Conservation (phyloP, 1,284 basidiomycete genomes). For the Leccinum discolor region DNA sequence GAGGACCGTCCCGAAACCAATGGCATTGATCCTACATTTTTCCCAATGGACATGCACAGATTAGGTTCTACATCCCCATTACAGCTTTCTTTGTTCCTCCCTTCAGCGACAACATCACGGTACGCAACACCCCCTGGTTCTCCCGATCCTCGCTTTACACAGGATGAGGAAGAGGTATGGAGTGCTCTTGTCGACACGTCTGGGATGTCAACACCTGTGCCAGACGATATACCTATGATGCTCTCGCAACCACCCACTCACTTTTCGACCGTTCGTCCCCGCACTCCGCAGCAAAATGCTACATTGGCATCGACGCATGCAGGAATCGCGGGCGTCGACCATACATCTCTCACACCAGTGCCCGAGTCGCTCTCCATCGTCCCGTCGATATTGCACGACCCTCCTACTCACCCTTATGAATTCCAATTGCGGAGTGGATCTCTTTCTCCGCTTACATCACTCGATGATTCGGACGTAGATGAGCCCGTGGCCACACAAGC, state of each 20-base stretch:
- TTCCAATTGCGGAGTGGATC: neutral
- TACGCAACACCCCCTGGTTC: conserved; percentile 13
- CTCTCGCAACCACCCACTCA: conserved; percentile 3
- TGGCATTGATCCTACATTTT: neutral
- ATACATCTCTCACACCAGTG: neutral
- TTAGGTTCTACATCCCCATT: conserved; percentile 2
- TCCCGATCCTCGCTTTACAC: neutral
- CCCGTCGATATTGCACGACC: conserved; percentile 13
- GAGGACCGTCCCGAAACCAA: neutral
- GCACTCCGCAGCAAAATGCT: neutral
- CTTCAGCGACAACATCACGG: conserved; percentile 1
- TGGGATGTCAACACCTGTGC: conserved; percentile 11
- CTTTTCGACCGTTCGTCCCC: conserved; percentile 2
- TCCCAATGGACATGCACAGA: neutral
- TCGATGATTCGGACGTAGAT: conserved; percentile 5
- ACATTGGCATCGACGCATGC: neutral
- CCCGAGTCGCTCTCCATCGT: conserved; percentile 4
- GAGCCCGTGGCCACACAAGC: neutral
- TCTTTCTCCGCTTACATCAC: conserved; percentile 23
- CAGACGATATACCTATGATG: neutral
- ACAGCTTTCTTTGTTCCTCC: neutral
- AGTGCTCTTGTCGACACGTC: conserved; percentile 15
- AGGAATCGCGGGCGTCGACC: neutral
- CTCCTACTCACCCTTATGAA: neutral
- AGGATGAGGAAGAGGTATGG: conserved; percentile 26